Percentiles rank a stretch among this genome's conserved stretches.
phyloP scores from a whole-genome alignment of 1,284 basidiomycete species.

The Malassezia sp. region DNA sequence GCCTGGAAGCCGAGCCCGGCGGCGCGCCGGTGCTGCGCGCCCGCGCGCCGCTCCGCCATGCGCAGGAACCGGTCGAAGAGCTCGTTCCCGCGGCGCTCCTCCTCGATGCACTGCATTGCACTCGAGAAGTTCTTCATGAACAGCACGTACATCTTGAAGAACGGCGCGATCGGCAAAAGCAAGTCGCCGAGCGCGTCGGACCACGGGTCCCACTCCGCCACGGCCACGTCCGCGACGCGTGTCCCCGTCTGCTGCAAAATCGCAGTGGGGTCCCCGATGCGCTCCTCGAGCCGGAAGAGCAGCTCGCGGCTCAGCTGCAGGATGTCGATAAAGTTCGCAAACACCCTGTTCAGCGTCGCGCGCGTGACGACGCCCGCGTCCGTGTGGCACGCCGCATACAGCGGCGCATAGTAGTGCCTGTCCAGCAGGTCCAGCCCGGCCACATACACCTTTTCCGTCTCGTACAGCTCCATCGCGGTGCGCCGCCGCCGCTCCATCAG shows the following conservation, averaged over 20 bases:
- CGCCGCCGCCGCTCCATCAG: slow-evolving; percentile 20
- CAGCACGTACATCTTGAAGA: slow-evolving; percentile 45
- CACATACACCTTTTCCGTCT: slow-evolving; percentile 39
- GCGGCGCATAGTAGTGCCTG: slow-evolving; percentile 34
- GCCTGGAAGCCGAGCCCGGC: slow-evolving; percentile 42
- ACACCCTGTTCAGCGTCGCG: slow-evolving; percentile 61
- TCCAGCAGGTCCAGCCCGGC: slow-evolving; percentile 31
- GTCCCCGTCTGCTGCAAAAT: slow-evolving; percentile 48
- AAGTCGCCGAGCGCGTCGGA: slow-evolving; percentile 37
- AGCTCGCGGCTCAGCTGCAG: slow-evolving; percentile 77
- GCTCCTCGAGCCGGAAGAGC: slow-evolving; percentile 53
- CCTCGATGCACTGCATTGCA: slow-evolving; percentile 37
- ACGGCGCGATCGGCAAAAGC: slow-evolving; percentile 41
- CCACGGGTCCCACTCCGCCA: slow-evolving; percentile 28
- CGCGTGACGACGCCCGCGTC: slow-evolving; percentile 59
- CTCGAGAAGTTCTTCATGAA: slow-evolving; percentile 45
- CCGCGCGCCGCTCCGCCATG: slow-evolving; percentile 26
- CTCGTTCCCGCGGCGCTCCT: slow-evolving; percentile 33
- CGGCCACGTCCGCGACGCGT: neutral
- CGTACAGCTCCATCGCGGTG: slow-evolving; percentile 32
- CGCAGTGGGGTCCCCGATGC: slow-evolving; percentile 52
- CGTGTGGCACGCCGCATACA: slow-evolving; percentile 57
- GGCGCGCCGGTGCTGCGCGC: slow-evolving; percentile 20
- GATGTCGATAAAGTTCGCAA: slow-evolving; percentile 82
- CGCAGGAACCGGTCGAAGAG: slow-evolving; percentile 32